phyloP scores from a whole-genome alignment of 139 green algal species.

The Chlorella sp. region DNA sequence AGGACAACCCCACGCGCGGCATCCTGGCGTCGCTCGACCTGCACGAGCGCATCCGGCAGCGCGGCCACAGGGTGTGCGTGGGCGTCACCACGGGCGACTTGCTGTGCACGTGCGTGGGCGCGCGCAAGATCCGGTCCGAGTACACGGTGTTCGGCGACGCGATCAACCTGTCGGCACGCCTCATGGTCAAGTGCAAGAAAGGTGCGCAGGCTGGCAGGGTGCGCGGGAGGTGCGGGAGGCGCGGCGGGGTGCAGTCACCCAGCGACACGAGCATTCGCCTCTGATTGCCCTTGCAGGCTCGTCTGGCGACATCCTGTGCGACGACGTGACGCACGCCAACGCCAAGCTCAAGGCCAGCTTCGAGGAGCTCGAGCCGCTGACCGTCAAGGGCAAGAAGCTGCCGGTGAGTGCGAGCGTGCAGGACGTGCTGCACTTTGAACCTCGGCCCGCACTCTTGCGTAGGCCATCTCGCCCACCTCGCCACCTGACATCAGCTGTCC shows the following conservation, averaged over 20 bases:
- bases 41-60: slow-evolving; percentile 10
- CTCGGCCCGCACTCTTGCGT: too few relatives aligned
- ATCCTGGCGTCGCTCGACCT: slow-evolving; percentile 47
- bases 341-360: slow-evolving; percentile 43
- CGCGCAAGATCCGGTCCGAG: slow-evolving; percentile 55
- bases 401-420: too few relatives aligned
- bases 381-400: slow-evolving; percentile 52
- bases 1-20: slow-evolving; percentile 54
- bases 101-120: slow-evolving; percentile 73
- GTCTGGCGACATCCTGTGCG: slow-evolving; percentile 56
- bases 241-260: too few relatives aligned
- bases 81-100: slow-evolving; percentile 76
- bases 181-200: slow-evolving; percentile 55
- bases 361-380: slow-evolving; percentile 36
- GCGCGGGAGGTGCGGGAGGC: not conserved
- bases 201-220: slow-evolving; percentile 1
- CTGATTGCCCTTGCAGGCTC: not conserved
- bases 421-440: too few relatives aligned
- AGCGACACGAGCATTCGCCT: too few relatives aligned
- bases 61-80: slow-evolving; percentile 28
- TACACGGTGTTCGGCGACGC: slow-evolving; percentile 85
- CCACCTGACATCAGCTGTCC: too few relatives aligned
- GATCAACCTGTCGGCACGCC: slow-evolving; percentile 74
- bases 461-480: too few relatives aligned
- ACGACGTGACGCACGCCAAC: slow-evolving; percentile 44